Evolutionary conservation across 805 yeast species (phyloP), one percentile per base, ranked within the genome.

Genomic region (Starmera amethionina): DNA sequence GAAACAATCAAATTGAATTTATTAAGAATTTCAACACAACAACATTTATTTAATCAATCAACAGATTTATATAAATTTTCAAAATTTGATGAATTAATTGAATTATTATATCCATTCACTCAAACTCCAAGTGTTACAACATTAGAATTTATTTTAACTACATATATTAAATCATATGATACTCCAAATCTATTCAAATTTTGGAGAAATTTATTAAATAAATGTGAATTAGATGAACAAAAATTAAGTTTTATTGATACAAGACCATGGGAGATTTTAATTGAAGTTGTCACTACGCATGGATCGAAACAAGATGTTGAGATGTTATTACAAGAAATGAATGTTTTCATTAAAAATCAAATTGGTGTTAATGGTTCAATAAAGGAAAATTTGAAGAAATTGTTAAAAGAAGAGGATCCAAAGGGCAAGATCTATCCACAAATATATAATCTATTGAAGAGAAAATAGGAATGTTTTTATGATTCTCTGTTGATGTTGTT

Each of bases 401-500:
- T 38, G 4, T 15, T 38, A 12, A 25, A 38, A 19, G 11, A 33
- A 13, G n/a, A 25, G n/a, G 36, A 32, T 27, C 30, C 36, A 13
- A 19, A 22, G 19, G 18, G 18, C 2, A 32, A 32, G 19, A 31
- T 16, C 4, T 36, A 35, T 25, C 12, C 37, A 27, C 31, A 35
- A 8, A 27, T 34, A 5, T 22, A 35, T 11, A 35, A 12, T 27
- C 25, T 6, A 27, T 25, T 28, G 14, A 35, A 27, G 12, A 35
- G n/a, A n/a, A n/a, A 28, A n/a, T 28, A 14, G 12, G 2, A 12
- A 5, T 7, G 15, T 40, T 52, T 56, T 39, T 9, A 12, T 18
- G 9, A 22, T 40, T 54, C 57, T 39, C 59, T 51, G 27, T 54
- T 52, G 18, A 54, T 39, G 50, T 83, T 79, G 49, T 73, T 74